Evolutionary conservation across 1,284 basidiomycete species (phyloP).

Genomic region (Thecaphora thlaspeos): DNA sequence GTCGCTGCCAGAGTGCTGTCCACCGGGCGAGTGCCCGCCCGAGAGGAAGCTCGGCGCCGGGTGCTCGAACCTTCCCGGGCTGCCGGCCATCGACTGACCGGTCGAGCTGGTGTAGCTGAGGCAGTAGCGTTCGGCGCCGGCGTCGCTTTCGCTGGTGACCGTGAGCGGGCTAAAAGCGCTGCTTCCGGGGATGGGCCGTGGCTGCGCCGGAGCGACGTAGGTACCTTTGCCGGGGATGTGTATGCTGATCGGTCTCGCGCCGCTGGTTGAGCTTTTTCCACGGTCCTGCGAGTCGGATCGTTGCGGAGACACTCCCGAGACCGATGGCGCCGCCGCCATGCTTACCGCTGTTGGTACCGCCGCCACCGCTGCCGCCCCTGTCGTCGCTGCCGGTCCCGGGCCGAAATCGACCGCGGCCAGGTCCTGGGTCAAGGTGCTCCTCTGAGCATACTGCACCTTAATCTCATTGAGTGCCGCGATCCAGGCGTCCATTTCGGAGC

Average conservation of each 20-base stretch:
- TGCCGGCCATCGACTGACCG: constrained; percentile 34
- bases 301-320: constrained; percentile 1
- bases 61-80: constrained; percentile 17
- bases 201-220: constrained; percentile 35
- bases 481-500: constrained; percentile 78
- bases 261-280: constrained; percentile 4
- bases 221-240: constrained; percentile 33
- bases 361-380: constrained; percentile 4
- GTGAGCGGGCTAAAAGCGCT: constrained; percentile 40
- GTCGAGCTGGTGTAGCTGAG: constrained; percentile 46
- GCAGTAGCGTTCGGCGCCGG: constrained; percentile 40
- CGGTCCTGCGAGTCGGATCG: constrained; percentile 29
- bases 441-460: constrained; percentile 62
- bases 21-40: constrained; percentile 28
- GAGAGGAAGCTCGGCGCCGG: constrained; percentile 15
- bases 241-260: constrained; percentile 31
- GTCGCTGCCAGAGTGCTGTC: constrained; percentile 30
- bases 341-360: constrained; percentile 2
- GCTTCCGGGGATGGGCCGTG: constrained; percentile 33
- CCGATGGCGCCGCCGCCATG: constrained; percentile 2
- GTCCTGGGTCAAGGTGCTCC: constrained; percentile 44
- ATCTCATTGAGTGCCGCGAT: constrained; percentile 77
- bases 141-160: constrained; percentile 39
- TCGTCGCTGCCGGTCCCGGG: not conserved
- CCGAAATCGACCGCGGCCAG: constrained; percentile 35